Conservation (phyloP, 768 basidiomycete species). For the Cyclocybe cylindracea region DNA sequence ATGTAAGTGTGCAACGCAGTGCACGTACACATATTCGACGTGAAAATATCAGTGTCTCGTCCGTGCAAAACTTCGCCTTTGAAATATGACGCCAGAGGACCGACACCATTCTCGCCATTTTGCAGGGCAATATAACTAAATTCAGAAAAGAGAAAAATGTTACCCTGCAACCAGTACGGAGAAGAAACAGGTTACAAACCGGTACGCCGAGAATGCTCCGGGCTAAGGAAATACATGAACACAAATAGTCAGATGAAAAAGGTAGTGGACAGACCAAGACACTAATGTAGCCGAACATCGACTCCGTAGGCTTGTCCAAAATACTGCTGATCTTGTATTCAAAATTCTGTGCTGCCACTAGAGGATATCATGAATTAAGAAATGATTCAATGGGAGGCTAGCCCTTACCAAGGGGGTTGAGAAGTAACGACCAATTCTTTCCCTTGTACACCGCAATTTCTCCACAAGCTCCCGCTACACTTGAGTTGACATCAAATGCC, state of each 20-base stretch:
- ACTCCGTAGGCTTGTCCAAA: constrained; percentile 87
- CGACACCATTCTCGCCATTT: constrained; percentile 78
- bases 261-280: constrained; percentile 62
- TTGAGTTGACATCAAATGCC: constrained; percentile 88
- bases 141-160: not conserved
- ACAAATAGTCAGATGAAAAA: not conserved
- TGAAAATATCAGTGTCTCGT: constrained; percentile 88
- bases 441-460: constrained; percentile 95
- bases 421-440: constrained; percentile 74
- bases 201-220: constrained; percentile 93
- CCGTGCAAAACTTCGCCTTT: constrained; percentile 90
- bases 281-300: constrained; percentile 93
- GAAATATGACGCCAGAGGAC: constrained; percentile 95
- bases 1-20: not conserved
- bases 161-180: not conserved
- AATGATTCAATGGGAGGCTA: not conserved
- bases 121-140: constrained; percentile 81
- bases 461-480: constrained; percentile 95
- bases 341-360: constrained; percentile 94
- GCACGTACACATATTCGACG: constrained; percentile 90
- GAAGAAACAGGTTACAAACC: constrained; percentile 32
- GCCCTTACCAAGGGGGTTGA: constrained; percentile 79
- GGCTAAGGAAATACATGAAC: constrained; percentile 45
- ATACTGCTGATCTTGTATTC: constrained; percentile 94
- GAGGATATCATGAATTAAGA: not conserved